Evolutionary conservation across 192 early-diverging fungal species (phyloP), one percentile per base, ranked within the genome.

Genomic region (Coemansia sp.): DNA sequence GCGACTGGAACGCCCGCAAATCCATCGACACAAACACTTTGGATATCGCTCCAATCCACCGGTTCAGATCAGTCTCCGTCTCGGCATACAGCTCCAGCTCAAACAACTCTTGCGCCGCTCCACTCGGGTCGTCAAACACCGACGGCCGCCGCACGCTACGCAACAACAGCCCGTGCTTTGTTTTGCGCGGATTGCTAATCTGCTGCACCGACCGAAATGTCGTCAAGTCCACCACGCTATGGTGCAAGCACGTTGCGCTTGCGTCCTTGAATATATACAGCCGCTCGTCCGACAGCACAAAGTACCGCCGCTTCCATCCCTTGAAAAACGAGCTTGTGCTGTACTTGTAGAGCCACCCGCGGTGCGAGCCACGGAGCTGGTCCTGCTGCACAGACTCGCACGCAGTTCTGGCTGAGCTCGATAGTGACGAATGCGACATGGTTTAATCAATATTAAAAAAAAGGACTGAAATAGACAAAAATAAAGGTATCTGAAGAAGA

Each of bases 11-110:
- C 35, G 76, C 59, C 41, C 76, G 71, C 71, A 79, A 20, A 48
- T 79, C 76, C 76, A 79, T 79, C 37, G 71, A 69, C 45, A 79
- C 71, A 67, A 73, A 73, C 19, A 79, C 64, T 61, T 73, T 73
- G n/a, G 76, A 79, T 0, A 79, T 64, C 10, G 65, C 60, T 32
- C 69, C 54, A 32, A 79, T 64, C 76, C 76, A 79, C 60, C 65
- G 64, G 57, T 70, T 59, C 45, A 79, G 60, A 41, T 47, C 56
- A 11, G 13, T 43, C 61, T 73, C 76, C 3, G 49, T 64, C n/a
- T 79, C 76, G 1, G 76, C 61, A 9, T 79, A 73, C 56, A 79
- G 57, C 64, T 79, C 76, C 16, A 79, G 52, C 71, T 79, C 76
- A 64, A 69, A 65, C 52, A 59, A 63, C 64, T 66, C 67, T 45